Base-by-base conservation (phyloP, 176 grass and related monocot species). In the Carex parvula region DNA sequence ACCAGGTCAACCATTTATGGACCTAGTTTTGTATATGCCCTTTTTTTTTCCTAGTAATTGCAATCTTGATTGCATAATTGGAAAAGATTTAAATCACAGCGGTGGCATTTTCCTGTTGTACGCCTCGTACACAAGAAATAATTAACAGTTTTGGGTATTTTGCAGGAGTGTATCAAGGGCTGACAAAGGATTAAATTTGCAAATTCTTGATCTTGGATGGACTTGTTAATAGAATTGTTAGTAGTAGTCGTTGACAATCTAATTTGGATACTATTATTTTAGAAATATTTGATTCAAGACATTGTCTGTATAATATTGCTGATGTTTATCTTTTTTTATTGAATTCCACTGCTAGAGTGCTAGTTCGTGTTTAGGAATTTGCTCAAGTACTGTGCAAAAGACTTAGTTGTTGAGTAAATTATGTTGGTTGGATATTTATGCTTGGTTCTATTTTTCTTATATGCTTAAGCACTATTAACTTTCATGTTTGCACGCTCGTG, bases 261-360 rank as follows among this genome's bases (percentile, higher is more conserved):
- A 81, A 64, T 62, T 61, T 81, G 60, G 35, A 83, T 69, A 81
- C 29, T 83, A 15, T 65, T 68, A 52, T 68, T 83, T 66, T 81
- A 78, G 73, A 78, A 26, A 52, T 4, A 57, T 66, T 82, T 66
- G 21, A 69, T 83, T 83, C 8, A 39, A 83, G 61, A 33, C n/a
- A 30, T 68, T 78, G 17, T 26, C 42, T 83, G 62, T 83, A 52
- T 69, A 68, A 83, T 83, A 83, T 83, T 83, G 64, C 53, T 63
- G 55, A 10, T 58, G 78, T 39, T 81, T 63, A 17, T 82, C 16
- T 81, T 48, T n/a, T n/a, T 60, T 33, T 53, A 83, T 46, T 83
- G 16, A 68, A 30, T 35, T 16, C 41, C 41, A 69, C 37, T 83
- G 14, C 14, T 83, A 83, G 80, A 68, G n/a, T 83, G 13, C 14